Percentiles rank a stretch among this genome's conserved stretches.
These are phyloP conservation scores for Pythium apleroticum DNA, from an alignment of 352 stramenopile genomes.

Conservation along the genomic window DNA sequence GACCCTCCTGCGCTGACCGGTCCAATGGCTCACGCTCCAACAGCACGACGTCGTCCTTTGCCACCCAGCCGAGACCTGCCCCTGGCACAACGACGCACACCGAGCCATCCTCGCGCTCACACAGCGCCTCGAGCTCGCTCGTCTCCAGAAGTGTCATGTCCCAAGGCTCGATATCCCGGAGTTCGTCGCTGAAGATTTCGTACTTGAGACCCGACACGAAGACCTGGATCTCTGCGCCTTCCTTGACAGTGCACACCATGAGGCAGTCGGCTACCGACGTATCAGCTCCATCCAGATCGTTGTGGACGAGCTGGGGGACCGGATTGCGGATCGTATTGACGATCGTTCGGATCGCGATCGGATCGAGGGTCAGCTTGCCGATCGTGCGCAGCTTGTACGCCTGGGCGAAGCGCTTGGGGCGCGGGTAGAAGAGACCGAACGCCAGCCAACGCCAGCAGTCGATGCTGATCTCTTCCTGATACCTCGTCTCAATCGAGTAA, in stretches of 20 bases:
- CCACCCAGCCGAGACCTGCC: constrained; percentile 10
- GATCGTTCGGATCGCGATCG: background rate
- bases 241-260: constrained; percentile 8
- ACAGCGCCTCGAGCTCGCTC: constrained; percentile 21
- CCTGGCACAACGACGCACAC: constrained; percentile 15
- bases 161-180: background rate
- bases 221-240: constrained; percentile 6
- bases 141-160: constrained; percentile 1
- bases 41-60: background rate
- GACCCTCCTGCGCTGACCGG: constrained; percentile 3
- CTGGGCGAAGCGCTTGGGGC: constrained; percentile 14
- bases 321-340: constrained; percentile 10
- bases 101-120: constrained; percentile 10
- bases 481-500: background rate
- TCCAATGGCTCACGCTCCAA: constrained; percentile 17
- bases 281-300: background rate
- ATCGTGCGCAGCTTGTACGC: constrained; percentile 10
- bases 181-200: background rate
- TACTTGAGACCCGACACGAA: background rate
- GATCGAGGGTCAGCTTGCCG: background rate
- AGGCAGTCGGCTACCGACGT: constrained; percentile 4
- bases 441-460: constrained; percentile 22
- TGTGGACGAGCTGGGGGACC: constrained; percentile 7
- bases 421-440: constrained; percentile 26
- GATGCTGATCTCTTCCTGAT: background rate